Evolutionary conservation across 345 rosid genomes (phyloP), one percentile per base, ranked within the genome.

Genomic region (Cochlearia excelsa): DNA sequence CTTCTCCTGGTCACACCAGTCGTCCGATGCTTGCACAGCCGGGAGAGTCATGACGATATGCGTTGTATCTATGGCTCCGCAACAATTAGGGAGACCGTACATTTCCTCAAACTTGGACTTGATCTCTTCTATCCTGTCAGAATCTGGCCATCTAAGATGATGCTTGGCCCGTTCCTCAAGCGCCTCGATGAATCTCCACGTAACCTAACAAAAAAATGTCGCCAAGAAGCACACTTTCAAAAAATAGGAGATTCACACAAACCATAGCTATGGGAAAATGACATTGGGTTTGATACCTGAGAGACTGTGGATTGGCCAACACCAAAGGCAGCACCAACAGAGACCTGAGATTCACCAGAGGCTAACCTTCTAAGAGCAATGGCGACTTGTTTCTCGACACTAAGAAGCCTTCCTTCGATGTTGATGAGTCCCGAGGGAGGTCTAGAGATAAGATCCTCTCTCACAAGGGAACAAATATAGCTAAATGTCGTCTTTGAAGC

Each of bases 271-370:
- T 3, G 2, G 7, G 5, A n/a, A 39, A 39, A 39, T 37, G 7
- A 39, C 10, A 8, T 10, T 1, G 8, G 11, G 6, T 44, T n/a
- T 5, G 46, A 0, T 39, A 65, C 70, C 72, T 89, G 99, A 51
- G 99, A 93, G 44, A 93, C 99, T 0, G 99, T 93, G 29, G 99
- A 93, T 47, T 89, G 99, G 51, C 99, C 97, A 33, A 89, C 95
- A 41, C 97, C 86, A 45, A 92, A 88, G 58, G 98, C 79, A 30
- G 84, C 87, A 16, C 95, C 98, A 2, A 92, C 93, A 0, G 93
- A 92, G 63, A 92, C 98, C 68, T 92, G 98, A 62, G 98, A 92
- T 46, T 92, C 95, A 8, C 98, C 96, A 1, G 98, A 92, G 2
- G 98, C 98, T 59, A 92, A 63, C 72, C 93, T 80, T 75, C 98